Evolutionary conservation across 2,329 filamentous ascomycete species (phyloP).

Genomic region (Aspergillus quadricinctus): DNA sequence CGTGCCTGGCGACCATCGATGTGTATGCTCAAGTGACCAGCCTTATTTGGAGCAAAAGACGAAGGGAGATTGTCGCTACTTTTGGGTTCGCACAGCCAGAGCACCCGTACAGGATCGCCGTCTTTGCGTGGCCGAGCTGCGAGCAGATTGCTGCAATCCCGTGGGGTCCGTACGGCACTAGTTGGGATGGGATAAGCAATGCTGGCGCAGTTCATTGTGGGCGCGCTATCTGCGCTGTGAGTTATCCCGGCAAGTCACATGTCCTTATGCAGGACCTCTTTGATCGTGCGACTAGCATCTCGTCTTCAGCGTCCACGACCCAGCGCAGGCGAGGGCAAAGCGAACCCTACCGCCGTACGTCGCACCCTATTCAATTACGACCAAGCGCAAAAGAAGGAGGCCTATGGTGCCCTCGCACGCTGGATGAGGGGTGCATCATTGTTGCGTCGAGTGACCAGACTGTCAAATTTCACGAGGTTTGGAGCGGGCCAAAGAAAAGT

Average conservation of each 20-base stretch:
- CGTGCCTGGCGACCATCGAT: constrained; percentile 81
- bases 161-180: constrained; percentile 60
- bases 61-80: constrained; percentile 83
- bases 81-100: constrained; percentile 92
- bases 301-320: constrained; percentile 7
- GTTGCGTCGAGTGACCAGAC: constrained; percentile 88
- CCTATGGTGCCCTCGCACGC: constrained; percentile 53
- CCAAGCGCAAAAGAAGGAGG: constrained; percentile 48
- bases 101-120: constrained; percentile 81
- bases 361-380: constrained; percentile 20
- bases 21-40: constrained; percentile 92
- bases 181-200: constrained; percentile 23
- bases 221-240: constrained; percentile 75
- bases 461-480: constrained; percentile 94
- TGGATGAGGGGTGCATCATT: constrained; percentile 76
- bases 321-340: constrained; percentile 4
- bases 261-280: constrained; percentile 16
- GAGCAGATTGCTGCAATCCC: constrained; percentile 78
- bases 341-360: constrained; percentile 8
- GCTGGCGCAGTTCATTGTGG: constrained; percentile 33
- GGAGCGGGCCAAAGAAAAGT: constrained; percentile 61
- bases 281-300: constrained; percentile 10
- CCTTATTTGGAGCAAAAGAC: constrained; percentile 80
- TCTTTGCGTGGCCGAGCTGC: constrained; percentile 94
- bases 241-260: constrained; percentile 66